A percentile compares a stretch with the other conserved stretches of the same genome.
Conservation (phyloP, 768 basidiomycete species). For the Mycena pura region DNA sequence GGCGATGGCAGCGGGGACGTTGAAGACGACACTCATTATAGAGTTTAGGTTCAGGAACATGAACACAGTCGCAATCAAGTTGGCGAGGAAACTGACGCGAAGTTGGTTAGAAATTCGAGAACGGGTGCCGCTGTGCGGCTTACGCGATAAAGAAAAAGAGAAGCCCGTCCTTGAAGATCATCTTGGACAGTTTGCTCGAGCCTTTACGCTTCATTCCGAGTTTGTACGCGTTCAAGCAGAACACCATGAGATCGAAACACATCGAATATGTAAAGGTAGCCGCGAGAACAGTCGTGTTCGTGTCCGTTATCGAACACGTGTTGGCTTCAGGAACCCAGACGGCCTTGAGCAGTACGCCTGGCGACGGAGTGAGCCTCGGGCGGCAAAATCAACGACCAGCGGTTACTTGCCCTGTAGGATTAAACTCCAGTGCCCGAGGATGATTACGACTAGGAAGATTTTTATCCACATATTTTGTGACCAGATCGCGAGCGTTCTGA, state of each 20-base stretch:
- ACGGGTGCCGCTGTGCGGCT: constrained; percentile 30
- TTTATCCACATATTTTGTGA: constrained; percentile 45
- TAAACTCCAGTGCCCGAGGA: constrained; percentile 54
- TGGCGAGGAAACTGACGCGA: constrained; percentile 48
- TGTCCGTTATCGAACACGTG: constrained; percentile 62
- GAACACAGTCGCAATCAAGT: constrained; percentile 59
- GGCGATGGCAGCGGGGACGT: constrained; percentile 65
- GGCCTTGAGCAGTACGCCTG: constrained; percentile 67
- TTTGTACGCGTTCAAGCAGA: constrained; percentile 66
- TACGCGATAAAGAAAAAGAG: constrained; percentile 81
- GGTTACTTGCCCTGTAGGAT: constrained; percentile 28
- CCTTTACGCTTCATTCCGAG: constrained; percentile 44
- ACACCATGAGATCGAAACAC: constrained; percentile 71
- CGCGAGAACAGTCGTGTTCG: constrained; percentile 68
- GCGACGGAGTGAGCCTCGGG: neutral
- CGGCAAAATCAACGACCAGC: constrained; percentile 30
- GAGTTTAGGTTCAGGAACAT: constrained; percentile 71
- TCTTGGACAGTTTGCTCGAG: constrained; percentile 56
- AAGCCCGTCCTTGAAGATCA: constrained; percentile 76
- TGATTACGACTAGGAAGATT: constrained; percentile 41
- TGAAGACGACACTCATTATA: constrained; percentile 72
- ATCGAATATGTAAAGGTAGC: constrained; percentile 81
- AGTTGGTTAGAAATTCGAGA: neutral
- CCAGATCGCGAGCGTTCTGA: constrained; percentile 48
- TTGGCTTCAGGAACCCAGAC: constrained; percentile 52